These are phyloP conservation scores for Blastocystis sp. DNA, from an alignment of 352 stramenopile species.

Conservation along the genomic window DNA sequence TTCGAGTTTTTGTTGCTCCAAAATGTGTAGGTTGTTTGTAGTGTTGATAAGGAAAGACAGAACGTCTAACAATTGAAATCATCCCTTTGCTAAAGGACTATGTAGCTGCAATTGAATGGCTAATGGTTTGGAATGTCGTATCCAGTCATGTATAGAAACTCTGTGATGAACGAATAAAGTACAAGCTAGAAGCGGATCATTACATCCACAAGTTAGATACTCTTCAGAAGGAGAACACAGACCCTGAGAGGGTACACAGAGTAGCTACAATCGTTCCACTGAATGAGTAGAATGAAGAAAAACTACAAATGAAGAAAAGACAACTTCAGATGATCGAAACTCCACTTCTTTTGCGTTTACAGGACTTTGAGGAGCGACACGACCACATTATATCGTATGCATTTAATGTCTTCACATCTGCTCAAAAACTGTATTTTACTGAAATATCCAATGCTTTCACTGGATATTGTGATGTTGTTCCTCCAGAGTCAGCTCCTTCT, in stretches of 20 bases:
- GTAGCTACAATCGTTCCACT: neutral
- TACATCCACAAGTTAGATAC: slow-evolving; percentile 48
- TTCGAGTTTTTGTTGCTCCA: neutral
- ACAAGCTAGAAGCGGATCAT: slow-evolving; percentile 50
- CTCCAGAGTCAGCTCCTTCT: neutral
- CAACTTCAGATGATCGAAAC: slow-evolving; percentile 58
- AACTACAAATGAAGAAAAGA: neutral
- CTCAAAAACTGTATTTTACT: slow-evolving; percentile 12
- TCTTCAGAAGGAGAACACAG: neutral
- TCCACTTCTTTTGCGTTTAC: slow-evolving; percentile 37
- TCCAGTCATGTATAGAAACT: slow-evolving; percentile 4
- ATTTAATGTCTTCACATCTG: neutral
- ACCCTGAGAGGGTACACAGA: neutral
- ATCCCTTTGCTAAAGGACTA: slow-evolving; percentile 28
- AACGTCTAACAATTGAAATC: neutral
- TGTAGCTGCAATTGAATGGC: neutral
- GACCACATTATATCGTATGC: slow-evolving; percentile 23
- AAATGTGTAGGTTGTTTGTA: neutral
- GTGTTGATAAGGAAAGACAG: neutral
- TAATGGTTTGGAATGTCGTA: neutral
- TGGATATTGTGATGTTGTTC: neutral
- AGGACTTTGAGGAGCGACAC: slow-evolving; percentile 47
- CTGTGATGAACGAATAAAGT: slow-evolving; percentile 22
- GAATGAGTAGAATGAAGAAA: slow-evolving; percentile 26
- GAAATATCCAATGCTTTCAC: neutral